Base-by-base conservation (phyloP, 2,329 filamentous ascomycete species). In the Fusarium stilboides region DNA sequence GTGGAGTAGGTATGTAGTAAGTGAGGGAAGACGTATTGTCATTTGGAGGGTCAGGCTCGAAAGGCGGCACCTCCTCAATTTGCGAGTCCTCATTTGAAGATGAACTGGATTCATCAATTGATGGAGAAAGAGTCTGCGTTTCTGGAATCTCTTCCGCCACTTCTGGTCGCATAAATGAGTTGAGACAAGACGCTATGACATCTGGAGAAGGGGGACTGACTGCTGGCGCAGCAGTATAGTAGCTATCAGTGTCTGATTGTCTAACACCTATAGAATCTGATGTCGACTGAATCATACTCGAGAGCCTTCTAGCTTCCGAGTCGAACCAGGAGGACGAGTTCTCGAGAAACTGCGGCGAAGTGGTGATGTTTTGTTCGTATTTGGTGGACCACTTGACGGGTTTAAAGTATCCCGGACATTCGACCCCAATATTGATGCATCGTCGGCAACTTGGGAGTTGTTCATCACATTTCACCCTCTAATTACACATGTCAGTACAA, bases 391-490 rank as follows among this genome's bases (percentile, higher is more conserved):
- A 69, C 22, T 58, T 69, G n/a, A 69, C 45, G 6, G 57, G 65
- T 12, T 58, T 58, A 20, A 54, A 17, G 19, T 71, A 70, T 19
- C 68, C 64, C 0, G 65, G 56, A n/a, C 67, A 71, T 28, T 63
- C 37, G 1, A 62, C 49, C 1, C 67, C 55, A 7, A 49, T 34
- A 8, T 62, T 70, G 8, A 50, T 40, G 17, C 67, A 71, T 44
- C 64, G 57, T 2, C 46, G 47, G 26, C 64, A 71, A 17, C 39
- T 57, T 3, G 67, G 67, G 6, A 54, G 15, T 15, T 42, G 39
- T 17, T 71, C 67, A 34, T 71, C 67, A 10, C 69, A 70, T 31
- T 71, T 71, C 17, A 71, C n/a, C 7, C 56, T 62, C 59, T 70
- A 12, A 4, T 4, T 17, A 5, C 20, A 1, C 6, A 15, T 13